phyloP scores from a whole-genome alignment of 2,329 filamentous ascomycete genomes.

The Zasmidium cellare region DNA sequence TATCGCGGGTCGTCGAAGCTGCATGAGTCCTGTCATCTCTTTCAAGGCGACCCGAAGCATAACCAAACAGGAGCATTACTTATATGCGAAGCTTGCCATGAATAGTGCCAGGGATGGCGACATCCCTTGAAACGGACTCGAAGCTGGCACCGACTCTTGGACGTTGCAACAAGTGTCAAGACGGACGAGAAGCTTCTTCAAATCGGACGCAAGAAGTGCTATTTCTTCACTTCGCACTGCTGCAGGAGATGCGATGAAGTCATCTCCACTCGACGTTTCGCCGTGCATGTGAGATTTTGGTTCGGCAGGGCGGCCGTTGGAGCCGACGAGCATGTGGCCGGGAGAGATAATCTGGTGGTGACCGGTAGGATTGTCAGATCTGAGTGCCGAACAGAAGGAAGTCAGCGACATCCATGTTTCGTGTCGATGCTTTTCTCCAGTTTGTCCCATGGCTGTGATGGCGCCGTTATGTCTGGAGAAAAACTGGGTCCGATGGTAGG shows the following conservation, averaged over 20 bases:
- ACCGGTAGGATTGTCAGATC: neutral
- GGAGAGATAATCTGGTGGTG: neutral
- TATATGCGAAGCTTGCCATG: neutral
- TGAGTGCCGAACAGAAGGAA: neutral
- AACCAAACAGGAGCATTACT: neutral
- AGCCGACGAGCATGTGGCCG: neutral
- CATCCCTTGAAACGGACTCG: neutral
- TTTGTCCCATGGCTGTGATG: too few relatives aligned
- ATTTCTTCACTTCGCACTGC: neutral
- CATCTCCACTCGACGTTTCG: conserved; percentile 1
- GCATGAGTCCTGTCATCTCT: neutral
- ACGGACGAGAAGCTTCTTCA: neutral
- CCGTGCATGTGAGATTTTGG: neutral
- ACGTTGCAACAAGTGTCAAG: neutral
- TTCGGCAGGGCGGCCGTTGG: neutral
- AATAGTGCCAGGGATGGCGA: neutral
- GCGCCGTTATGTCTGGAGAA: neutral
- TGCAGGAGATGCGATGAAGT: neutral
- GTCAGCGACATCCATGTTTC: neutral
- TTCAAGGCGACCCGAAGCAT: neutral
- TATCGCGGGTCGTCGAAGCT: neutral
- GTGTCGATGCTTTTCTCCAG: neutral
- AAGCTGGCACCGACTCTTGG: neutral
- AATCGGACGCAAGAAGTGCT: neutral
- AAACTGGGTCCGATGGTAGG: neutral